phyloP scores from a whole-genome alignment of 164 flowering plant species.

The Nymphaea colorata region DNA sequence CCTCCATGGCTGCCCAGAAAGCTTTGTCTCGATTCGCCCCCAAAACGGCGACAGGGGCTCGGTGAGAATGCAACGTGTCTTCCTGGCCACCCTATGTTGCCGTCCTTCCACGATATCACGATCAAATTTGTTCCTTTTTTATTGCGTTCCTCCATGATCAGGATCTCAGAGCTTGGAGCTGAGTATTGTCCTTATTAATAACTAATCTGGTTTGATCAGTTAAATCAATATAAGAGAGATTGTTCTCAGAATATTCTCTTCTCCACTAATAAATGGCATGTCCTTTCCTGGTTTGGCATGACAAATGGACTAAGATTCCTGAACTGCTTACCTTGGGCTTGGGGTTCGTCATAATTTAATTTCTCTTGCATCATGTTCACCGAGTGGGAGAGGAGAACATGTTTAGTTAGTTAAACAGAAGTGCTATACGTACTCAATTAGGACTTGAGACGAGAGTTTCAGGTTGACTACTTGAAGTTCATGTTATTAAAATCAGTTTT shows the following conservation, averaged over 20 bases:
- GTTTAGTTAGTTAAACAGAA: too few species aligned
- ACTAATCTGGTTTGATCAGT: neutral
- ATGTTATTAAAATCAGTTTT: too few species aligned
- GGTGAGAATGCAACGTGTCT: constrained; percentile 2
- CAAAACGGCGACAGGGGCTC: constrained; percentile 16
- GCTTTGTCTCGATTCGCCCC: constrained; percentile 21
- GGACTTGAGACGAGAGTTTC: too few species aligned
- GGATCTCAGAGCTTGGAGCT: too few species aligned
- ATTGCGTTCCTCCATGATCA: neutral
- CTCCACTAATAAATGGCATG: neutral
- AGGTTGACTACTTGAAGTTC: too few species aligned
- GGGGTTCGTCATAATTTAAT: too few species aligned
- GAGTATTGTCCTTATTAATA: too few species aligned
- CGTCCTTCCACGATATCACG: neutral
- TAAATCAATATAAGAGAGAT: too few species aligned
- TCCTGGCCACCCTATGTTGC: neutral
- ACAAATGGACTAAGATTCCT: neutral
- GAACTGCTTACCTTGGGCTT: neutral
- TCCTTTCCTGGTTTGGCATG: neutral
- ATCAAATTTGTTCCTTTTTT: neutral
- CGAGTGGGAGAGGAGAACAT: too few species aligned
- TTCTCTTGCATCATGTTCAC: too few species aligned
- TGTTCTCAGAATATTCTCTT: neutral
- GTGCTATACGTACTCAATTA: too few species aligned
- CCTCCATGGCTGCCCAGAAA: neutral